A percentile compares a stretch with the other conserved stretches of the same genome.
phyloP scores from a whole-genome alignment of 805 yeast genomes.

The Sugiyamaella qingdaonensis region DNA sequence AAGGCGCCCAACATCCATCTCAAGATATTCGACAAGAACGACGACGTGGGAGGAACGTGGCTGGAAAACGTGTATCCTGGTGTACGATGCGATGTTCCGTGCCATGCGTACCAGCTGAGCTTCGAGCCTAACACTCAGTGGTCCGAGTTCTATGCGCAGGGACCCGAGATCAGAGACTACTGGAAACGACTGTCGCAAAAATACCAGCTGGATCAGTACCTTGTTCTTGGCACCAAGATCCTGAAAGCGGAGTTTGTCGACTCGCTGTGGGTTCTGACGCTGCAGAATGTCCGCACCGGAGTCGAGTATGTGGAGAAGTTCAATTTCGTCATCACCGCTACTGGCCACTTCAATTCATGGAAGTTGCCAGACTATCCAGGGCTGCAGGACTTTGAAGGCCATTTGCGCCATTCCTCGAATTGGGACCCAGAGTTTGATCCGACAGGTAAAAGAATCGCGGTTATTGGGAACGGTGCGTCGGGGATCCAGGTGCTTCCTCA shows the following conservation, averaged over 20 bases:
- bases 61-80: constrained; percentile 25
- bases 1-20: constrained; percentile 25
- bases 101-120: constrained; percentile 28
- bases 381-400: constrained; percentile 28
- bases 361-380: constrained; percentile 30
- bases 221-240: constrained; percentile 20
- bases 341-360: constrained; percentile 30
- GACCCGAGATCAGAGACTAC: constrained; percentile 25
- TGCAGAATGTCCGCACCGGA: constrained; percentile 7
- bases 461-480: constrained; percentile 21
- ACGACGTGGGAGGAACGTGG: constrained; percentile 24
- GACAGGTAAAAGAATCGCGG: constrained; percentile 20
- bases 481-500: constrained; percentile 11
- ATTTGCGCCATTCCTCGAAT: constrained; percentile 31
- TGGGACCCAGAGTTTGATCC: constrained; percentile 30
- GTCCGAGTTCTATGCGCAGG: constrained; percentile 25
- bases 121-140: constrained; percentile 31
- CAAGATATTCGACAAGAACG: constrained; percentile 20
- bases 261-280: constrained; percentile 7
- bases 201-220: constrained; percentile 22
- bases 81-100: constrained; percentile 27
- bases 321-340: constrained; percentile 26
- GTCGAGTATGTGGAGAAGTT: constrained; percentile 19
- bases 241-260: constrained; percentile 20
- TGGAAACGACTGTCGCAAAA: constrained; percentile 24